Conservation (phyloP, 1,139 yeast species). For the Taphrina wiesneri region DNA sequence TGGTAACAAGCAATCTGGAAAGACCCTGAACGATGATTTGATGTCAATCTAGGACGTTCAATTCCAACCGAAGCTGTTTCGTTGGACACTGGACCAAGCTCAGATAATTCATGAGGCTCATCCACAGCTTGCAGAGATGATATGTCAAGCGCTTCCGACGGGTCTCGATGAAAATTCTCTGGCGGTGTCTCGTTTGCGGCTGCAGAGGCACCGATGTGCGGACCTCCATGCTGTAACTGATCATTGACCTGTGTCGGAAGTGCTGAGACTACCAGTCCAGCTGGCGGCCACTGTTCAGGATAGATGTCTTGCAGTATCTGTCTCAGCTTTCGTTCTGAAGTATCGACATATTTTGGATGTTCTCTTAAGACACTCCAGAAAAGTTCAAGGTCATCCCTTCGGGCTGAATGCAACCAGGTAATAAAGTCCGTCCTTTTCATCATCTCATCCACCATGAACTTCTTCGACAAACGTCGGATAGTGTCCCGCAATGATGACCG, state of each 20-base stretch:
- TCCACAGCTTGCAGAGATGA: too few species aligned
- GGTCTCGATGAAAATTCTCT: too few species aligned
- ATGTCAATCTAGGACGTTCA: too few species aligned
- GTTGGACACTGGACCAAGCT: too few species aligned
- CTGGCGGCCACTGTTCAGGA: background rate
- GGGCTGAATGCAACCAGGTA: background rate
- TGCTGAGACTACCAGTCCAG: background rate
- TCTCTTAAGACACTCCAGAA: background rate
- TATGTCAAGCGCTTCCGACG: too few species aligned
- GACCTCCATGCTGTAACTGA: background rate
- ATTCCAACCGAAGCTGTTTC: too few species aligned
- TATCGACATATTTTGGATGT: background rate
- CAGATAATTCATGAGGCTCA: too few species aligned
- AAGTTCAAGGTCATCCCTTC: background rate
- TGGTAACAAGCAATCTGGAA: background rate
- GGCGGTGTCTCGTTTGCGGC: too few species aligned
- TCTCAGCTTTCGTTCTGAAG: background rate
- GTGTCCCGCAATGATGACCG: background rate
- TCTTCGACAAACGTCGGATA: background rate
- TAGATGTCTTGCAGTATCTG: background rate
- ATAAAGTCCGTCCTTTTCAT: background rate
- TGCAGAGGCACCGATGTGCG: too few species aligned
- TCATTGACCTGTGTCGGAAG: background rate
- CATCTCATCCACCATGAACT: background rate
- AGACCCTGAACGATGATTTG: background rate